Base-by-base conservation (phyloP, 768 basidiomycete genomes). In the Agrocybe praecox region DNA sequence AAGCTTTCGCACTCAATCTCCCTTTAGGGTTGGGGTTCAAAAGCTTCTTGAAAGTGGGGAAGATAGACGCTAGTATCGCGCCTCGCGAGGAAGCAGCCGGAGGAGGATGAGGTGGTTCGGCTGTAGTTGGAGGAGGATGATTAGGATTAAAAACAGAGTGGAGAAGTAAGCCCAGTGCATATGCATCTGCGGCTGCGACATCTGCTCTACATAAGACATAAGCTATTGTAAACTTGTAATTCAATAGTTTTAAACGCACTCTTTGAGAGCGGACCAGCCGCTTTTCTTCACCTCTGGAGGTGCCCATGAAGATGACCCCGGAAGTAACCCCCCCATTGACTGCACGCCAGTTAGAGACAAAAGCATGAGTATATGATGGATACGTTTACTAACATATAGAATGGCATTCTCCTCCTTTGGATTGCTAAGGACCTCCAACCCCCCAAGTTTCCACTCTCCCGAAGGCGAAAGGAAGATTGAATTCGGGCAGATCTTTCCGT, bases 371-470 rank as follows among this genome's bases (percentile, higher is more conserved):
- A 2, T n/a, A 7, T 10, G 14, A 44, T 10, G 45, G 21, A 18
- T 60, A 21, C 10, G 22, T 48, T 42, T 22, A 42, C 89, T 72
- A 74, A 95, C 94, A 78, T 91, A 96, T 67, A 95, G 75, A 15
- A 91, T 82, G 29, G 90, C 84, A 45, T 78, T 70, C 14, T 91
- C 87, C 51, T 98, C 96, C 63, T 86, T 90, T 9, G 88, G 81
- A 62, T 82, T 92, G 63, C 93, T 94, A 59, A 97, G 71, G 0
- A 96, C 74, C 65, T 99, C 97, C 66, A 98, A 95, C 0, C 96
- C 96, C 18, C 93, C 96, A 8, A 99, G 76, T 67, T 92, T 92
- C 97, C 96, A 98, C 75, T 99, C 97, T 6, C 96, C 93, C 0
- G 94, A 92, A 0, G 89, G 88, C 0, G 96, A 94, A 50, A 97